Conservation (phyloP, 768 basidiomycete species). For the Dendrothele bispora region DNA sequence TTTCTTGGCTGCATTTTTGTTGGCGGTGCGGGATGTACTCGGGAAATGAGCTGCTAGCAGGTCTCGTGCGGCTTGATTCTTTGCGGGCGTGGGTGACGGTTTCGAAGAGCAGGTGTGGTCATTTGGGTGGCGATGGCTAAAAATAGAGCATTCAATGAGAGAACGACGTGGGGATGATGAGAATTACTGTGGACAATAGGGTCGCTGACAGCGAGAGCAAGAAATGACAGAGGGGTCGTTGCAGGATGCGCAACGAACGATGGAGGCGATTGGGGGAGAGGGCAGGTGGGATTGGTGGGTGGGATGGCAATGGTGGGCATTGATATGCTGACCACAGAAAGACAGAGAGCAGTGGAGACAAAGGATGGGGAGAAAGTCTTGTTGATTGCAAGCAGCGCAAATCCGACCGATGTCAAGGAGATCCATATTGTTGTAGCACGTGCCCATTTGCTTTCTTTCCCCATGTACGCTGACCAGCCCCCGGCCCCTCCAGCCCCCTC, state of each 20-base stretch:
- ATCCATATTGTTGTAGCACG: too few species aligned
- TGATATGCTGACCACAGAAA: constrained; percentile 69
- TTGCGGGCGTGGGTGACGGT: constrained; percentile 18
- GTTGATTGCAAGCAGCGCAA: constrained; percentile 61
- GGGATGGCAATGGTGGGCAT: constrained; percentile 55
- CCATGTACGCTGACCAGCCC: too few species aligned
- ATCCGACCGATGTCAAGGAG: constrained; percentile 60
- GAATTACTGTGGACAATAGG: constrained; percentile 66
- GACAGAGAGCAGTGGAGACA: constrained; percentile 58
- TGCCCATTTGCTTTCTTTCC: too few species aligned
- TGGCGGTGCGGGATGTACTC: constrained; percentile 18
- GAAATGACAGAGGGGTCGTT: constrained; percentile 49
- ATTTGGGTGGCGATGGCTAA: constrained; percentile 66
- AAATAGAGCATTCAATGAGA: constrained; percentile 12
- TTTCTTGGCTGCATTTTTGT: constrained; percentile 10
- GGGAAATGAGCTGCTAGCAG: constrained; percentile 56
- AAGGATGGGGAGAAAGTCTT: constrained; percentile 77
- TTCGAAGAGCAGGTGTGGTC: constrained; percentile 55
- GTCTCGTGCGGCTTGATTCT: constrained; percentile 48
- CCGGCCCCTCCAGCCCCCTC: too few species aligned
- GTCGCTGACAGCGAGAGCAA: constrained; percentile 47
- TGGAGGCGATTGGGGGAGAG: constrained; percentile 33
- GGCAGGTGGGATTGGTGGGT: not conserved
- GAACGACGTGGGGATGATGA: constrained; percentile 3
- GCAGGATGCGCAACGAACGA: constrained; percentile 54